phyloP scores from a whole-genome alignment of 2,329 filamentous ascomycete species.

The Fusarium sp. region DNA sequence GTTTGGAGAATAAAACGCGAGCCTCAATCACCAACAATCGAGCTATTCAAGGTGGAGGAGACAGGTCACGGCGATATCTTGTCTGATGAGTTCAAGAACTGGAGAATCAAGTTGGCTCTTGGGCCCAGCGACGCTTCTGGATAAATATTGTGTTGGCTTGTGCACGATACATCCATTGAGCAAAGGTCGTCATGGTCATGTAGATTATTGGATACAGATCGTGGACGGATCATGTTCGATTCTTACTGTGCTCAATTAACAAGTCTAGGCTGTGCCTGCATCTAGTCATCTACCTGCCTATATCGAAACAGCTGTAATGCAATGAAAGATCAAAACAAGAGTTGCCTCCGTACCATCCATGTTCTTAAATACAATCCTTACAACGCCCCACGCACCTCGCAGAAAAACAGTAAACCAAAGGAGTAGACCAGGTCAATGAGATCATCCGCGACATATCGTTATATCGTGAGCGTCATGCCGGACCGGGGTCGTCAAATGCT shows the following conservation, averaged over 20 bases:
- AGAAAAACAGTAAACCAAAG: constrained; percentile 19
- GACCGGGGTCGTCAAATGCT: constrained; percentile 5
- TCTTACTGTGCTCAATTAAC: constrained; percentile 2
- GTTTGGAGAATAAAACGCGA: constrained; percentile 83
- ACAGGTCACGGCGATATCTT: constrained; percentile 81
- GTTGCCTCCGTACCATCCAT: constrained; percentile 25
- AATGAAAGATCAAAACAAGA: constrained; percentile 20
- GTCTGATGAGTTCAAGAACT: constrained; percentile 80
- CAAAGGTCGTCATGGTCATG: not conserved
- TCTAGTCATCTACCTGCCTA: constrained; percentile 28
- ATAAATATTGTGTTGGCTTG: not conserved
- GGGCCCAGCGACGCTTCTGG: constrained; percentile 40
- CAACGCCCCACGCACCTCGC: constrained; percentile 31
- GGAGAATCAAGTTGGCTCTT: constrained; percentile 70
- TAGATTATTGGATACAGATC: not conserved
- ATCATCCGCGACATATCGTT: constrained; percentile 38
- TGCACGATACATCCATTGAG: not conserved
- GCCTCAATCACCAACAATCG: constrained; percentile 73
- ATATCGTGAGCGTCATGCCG: constrained; percentile 34
- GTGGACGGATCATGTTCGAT: not conserved
- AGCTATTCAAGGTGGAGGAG: constrained; percentile 77
- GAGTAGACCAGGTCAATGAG: constrained; percentile 16
- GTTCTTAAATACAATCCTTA: constrained; percentile 22
- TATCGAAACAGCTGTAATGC: constrained; percentile 5
- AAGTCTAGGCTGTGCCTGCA: constrained; percentile 22